Base-by-base conservation (phyloP, 2,329 filamentous ascomycete species). In the Talaromyces islandicus region DNA sequence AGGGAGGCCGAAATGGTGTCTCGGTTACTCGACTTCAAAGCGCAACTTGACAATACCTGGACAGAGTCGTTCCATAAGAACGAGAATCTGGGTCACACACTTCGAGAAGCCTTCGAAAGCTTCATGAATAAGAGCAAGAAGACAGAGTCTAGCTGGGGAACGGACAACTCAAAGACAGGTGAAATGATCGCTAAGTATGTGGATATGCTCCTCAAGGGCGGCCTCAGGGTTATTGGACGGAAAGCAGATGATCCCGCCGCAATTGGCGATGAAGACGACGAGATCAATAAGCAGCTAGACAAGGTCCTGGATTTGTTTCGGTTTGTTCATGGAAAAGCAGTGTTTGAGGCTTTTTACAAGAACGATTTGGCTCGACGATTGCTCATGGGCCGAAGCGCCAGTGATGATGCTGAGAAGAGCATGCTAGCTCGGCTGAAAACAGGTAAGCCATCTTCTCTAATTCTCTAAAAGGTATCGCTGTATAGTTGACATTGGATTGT, bases 111-210 rank as follows among this genome's bases (percentile, higher is more conserved):
- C 0, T 97, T 99, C 70, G 88, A 90, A 57, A 83, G 81, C 0
- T 97, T 97, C 68, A 96, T 99, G 81, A 99, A 99, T 73, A 90
- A 94, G 73, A 84, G 82, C 4, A 88, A 88, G 70, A 89, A 88
- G 69, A 86, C 85, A 1, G 82, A 85, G 7, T 80, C 86, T 4
- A 87, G 85, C 4, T 93, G 89, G 84, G 85, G 86, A 56, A 91
- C 90, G 0, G 88, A 92, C 59, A 95, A 92, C 59, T 91, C 92
- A 19, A 97, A 96, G 80, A 91, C 96, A 14, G 94, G 93, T 55
- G 94, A 99, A 78, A 96, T 97, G 92, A 95, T 97, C 67, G 95
- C 94, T 30, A 97, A 97, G 75, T 92, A 97, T 68, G 89, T 99
- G 63, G 94, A 99, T 74, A 83, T 89, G 77, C 81, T 99, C 21